Percentiles rank a stretch among this genome's conserved stretches.
These are phyloP conservation scores for Akanthomyces lecanii DNA, from an alignment of 2,329 filamentous ascomycete species.

Conservation along the genomic window DNA sequence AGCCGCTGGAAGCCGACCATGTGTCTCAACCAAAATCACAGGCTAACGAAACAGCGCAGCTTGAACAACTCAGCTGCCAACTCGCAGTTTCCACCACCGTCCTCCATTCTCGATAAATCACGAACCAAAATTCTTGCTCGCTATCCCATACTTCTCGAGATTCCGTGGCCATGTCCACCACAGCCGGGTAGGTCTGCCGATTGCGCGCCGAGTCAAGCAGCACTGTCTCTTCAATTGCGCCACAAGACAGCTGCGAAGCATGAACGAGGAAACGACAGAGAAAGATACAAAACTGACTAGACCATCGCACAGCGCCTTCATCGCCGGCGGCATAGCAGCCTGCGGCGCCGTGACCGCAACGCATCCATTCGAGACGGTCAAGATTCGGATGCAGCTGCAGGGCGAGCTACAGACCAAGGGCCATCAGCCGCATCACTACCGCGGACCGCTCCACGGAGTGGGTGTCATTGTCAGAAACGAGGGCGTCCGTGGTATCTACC, in stretches of 20 bases:
- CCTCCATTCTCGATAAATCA: neutral
- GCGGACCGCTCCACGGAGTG: slow-evolving; percentile 86
- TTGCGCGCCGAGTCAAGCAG: neutral
- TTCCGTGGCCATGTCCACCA: slow-evolving; percentile 16
- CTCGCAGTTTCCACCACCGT: neutral
- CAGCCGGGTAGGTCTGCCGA: slow-evolving; percentile 7
- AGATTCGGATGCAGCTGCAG: slow-evolving; percentile 96
- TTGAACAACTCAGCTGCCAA: neutral
- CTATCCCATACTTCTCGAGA: neutral
- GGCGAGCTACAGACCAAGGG: slow-evolving; percentile 88
- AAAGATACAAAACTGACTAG: neutral
- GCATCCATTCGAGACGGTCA: slow-evolving; percentile 97
- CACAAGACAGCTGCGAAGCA: neutral
- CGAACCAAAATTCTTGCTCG: neutral
- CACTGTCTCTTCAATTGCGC: neutral
- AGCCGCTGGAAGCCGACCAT: slow-evolving; percentile 8
- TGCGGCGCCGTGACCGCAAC: slow-evolving; percentile 97
- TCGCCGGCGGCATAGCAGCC: slow-evolving; percentile 92
- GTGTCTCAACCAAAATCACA: neutral
- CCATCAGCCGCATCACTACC: slow-evolving; percentile 82
- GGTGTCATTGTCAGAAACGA: slow-evolving; percentile 88
- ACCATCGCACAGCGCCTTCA: slow-evolving; percentile 66
- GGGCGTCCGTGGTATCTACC: slow-evolving; percentile 77
- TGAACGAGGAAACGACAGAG: neutral
- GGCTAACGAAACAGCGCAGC: slow-evolving; percentile 13